Percentiles rank a stretch among this genome's conserved stretches.
phyloP scores from a whole-genome alignment of 139 green algal genomes.

The Ettlia oleoabundans region DNA sequence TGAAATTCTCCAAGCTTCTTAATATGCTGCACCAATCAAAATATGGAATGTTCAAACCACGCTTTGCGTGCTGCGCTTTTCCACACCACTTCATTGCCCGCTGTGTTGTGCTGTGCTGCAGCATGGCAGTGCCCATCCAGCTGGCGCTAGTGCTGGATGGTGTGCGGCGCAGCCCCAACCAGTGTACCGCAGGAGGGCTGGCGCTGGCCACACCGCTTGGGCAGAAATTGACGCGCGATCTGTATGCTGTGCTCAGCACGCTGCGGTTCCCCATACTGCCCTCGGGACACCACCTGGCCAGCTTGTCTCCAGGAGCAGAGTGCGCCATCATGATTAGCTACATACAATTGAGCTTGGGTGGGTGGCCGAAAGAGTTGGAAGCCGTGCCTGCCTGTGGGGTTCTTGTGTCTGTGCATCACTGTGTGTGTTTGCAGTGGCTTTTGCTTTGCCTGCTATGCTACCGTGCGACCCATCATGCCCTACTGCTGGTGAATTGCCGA shows the following conservation, averaged over 20 bases:
- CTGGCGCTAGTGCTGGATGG: conserved; percentile 1
- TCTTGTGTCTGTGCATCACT: too few species aligned
- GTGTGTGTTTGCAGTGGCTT: too few species aligned
- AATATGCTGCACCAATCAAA: too few species aligned
- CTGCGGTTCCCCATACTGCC: not conserved
- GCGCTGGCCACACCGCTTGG: not conserved
- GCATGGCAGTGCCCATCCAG: not conserved
- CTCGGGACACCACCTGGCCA: not conserved
- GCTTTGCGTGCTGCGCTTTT: not conserved
- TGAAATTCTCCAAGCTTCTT: too few species aligned
- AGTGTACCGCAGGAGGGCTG: not conserved
- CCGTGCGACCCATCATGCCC: too few species aligned
- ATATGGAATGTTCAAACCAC: not conserved
- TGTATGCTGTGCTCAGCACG: not conserved
- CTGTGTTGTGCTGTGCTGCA: too few species aligned
- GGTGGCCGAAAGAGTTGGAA: not conserved
- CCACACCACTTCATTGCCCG: not conserved
- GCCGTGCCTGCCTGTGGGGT: too few species aligned
- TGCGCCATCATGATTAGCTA: not conserved
- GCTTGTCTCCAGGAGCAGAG: not conserved
- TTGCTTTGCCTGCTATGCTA: too few species aligned
- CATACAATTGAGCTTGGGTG: not conserved
- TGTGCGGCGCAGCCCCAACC: not conserved
- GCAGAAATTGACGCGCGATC: not conserved
- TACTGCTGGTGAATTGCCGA: too few species aligned